Base-by-base conservation (phyloP, 2,329 filamentous ascomycete genomes). In the Microdochium nivale region DNA sequence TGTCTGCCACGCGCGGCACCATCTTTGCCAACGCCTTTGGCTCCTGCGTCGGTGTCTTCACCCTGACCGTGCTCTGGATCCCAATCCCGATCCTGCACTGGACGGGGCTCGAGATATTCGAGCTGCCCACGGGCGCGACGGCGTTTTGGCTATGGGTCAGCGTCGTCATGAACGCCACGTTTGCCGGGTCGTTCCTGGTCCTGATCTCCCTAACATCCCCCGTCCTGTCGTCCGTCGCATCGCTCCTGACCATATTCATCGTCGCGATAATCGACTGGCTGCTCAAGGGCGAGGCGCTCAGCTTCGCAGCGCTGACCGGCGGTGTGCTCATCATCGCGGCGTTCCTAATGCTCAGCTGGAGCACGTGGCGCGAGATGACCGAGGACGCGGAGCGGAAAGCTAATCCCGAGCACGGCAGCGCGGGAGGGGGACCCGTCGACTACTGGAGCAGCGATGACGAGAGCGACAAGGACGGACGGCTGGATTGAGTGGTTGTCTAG, bases 21-120 rank as follows among this genome's bases (percentile, higher is more conserved):
- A 84, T 97, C 54, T 97, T 99, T 60, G 91, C 94, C 61, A 97
- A 95, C 66, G 86, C 88, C 0, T 94, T 97, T 62, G 94, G 90
- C 51, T 88, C 84, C 57, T 74, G 92, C 64, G 94, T 99, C 56
- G 94, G 94, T 2, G 62, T 76, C 7, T 96, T 97, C 66, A 99
- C 94, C 0, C 70, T 97, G 25, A 70, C 80, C 1, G 87, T 97
- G 7, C 80, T 99, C 3, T 99, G 94, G 94, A 82, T 97, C 47
- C 94, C 94, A 1, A 67, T 99, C 9, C 92, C 92, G 0, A 71
- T 97, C 30, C 72, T 99, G 30, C 90, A 99, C 68, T 70, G 84
- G 54, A 74, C 84, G 11, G 88, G 88, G 1, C 78, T 88, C 62
- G 94, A 99, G 71, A 80, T 65, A 0, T 99, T 99, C 64, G 88